A percentile compares a stretch with the other conserved stretches of the same genome.
phyloP scores from a whole-genome alignment of 2,329 filamentous ascomycete genomes.

The Leptographium procerum region DNA sequence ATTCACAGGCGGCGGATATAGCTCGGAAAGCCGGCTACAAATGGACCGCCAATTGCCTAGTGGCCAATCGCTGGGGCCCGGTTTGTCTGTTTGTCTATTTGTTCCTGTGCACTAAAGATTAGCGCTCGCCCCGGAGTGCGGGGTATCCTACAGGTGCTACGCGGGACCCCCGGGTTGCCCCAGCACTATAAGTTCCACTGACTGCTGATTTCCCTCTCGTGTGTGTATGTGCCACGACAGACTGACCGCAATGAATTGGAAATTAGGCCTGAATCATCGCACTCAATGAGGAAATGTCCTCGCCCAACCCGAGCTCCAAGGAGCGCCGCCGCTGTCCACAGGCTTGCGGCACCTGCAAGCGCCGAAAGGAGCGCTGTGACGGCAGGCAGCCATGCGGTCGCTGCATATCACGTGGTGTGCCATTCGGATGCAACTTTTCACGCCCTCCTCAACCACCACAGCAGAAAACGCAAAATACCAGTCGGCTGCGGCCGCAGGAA shows the following conservation, averaged over 20 bases:
- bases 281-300: constrained; percentile 12
- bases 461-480: not conserved
- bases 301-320: constrained; percentile 10
- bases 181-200: not conserved
- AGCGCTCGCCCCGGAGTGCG: not conserved
- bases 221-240: too few relatives aligned
- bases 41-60: not conserved
- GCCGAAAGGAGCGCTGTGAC: constrained; percentile 20
- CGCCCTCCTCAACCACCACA: not conserved
- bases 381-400: constrained; percentile 17
- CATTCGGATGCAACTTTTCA: constrained; percentile 11
- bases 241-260: not conserved
- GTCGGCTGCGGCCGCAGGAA: not conserved
- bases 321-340: constrained; percentile 17
- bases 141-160: not conserved
- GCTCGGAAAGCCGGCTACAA: not conserved
- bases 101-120: not conserved
- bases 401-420: constrained; percentile 15
- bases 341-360: constrained; percentile 18
- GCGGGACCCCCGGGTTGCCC: not conserved
- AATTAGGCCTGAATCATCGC: not conserved
- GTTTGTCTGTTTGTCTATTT: too few relatives aligned
- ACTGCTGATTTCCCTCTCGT: not conserved
- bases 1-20: not conserved
- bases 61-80: not conserved